Evolutionary conservation across 768 basidiomycete species (phyloP).

Genomic region (Nidularia pulvinata): DNA sequence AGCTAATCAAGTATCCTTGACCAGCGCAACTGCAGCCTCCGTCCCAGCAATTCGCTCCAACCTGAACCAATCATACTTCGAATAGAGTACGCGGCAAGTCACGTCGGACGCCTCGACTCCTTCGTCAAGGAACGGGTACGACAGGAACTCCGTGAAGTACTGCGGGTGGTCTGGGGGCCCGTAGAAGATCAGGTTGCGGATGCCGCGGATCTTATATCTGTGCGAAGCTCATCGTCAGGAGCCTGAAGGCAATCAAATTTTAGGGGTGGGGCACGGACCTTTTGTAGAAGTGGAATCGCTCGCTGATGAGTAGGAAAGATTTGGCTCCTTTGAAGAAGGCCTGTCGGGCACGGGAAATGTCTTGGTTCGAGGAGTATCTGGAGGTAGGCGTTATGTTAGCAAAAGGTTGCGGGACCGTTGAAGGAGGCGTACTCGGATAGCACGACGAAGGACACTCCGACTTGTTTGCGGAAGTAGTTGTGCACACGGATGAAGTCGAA

Average conservation of each 20-base stretch:
- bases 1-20: conserved; percentile 22
- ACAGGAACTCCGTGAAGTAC: conserved; percentile 90
- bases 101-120: conserved; percentile 88
- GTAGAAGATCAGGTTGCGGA: conserved; percentile 93
- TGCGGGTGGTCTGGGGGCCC: conserved; percentile 88
- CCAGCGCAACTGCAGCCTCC: conserved; percentile 38
- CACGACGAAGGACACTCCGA: conserved; percentile 72
- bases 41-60: conserved; percentile 84
- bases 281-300: conserved; percentile 98
- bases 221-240: too few species aligned
- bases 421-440: conserved; percentile 73
- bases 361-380: conserved; percentile 79
- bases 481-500: conserved; percentile 95
- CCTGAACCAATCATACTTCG: conserved; percentile 86
- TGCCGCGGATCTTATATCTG: conserved; percentile 93
- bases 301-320: conserved; percentile 87
- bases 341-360: conserved; percentile 92
- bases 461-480: conserved; percentile 78
- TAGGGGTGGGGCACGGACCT: conserved; percentile 39
- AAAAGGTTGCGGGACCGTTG: too few species aligned
- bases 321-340: conserved; percentile 90
- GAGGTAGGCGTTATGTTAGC: too few species aligned
- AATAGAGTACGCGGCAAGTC: conserved; percentile 79
- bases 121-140: conserved; percentile 89
- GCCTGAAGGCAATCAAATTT: background rate